Evolutionary conservation across 2,329 filamentous ascomycete species (phyloP).

Genomic region (Talaromyces sp.): DNA sequence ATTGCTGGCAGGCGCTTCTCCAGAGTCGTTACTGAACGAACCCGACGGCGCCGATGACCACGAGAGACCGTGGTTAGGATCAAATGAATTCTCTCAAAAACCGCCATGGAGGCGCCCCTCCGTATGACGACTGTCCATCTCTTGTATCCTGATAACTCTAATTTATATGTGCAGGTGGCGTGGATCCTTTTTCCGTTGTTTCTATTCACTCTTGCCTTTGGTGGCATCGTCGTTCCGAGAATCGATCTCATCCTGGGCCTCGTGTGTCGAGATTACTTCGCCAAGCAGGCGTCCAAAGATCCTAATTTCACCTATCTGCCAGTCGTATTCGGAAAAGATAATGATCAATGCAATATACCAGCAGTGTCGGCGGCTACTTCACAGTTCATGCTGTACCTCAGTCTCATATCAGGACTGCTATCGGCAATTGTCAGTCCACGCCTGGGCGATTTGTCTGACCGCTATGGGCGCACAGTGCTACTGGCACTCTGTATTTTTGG

Average conservation of each 20-base stretch:
- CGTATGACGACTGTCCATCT: slow-evolving; percentile 24
- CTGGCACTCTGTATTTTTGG: slow-evolving; percentile 69
- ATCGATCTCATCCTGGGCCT: slow-evolving; percentile 80
- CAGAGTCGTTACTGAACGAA: slow-evolving; percentile 4
- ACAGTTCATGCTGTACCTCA: slow-evolving; percentile 71
- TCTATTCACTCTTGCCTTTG: slow-evolving; percentile 79
- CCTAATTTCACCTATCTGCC: slow-evolving; percentile 58
- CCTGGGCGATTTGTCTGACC: slow-evolving; percentile 78
- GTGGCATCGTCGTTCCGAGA: slow-evolving; percentile 78
- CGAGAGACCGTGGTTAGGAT: slow-evolving; percentile 12
- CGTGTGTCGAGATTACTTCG: slow-evolving; percentile 77
- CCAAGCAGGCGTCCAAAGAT: slow-evolving; percentile 56
- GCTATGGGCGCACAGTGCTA: slow-evolving; percentile 71
- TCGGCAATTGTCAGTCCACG: slow-evolving; percentile 78
- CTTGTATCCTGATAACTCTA: neutral
- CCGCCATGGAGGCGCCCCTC: slow-evolving; percentile 49
- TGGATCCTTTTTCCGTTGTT: slow-evolving; percentile 80
- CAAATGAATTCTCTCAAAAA: slow-evolving; percentile 33
- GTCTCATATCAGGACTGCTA: slow-evolving; percentile 67
- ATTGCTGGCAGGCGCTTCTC: slow-evolving; percentile 15
- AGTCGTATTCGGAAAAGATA: slow-evolving; percentile 62
- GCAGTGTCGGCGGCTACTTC: slow-evolving; percentile 73
- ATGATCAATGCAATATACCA: slow-evolving; percentile 73
- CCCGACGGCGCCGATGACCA: slow-evolving; percentile 5
- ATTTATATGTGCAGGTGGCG: slow-evolving; percentile 53